A percentile compares a stretch with the other conserved stretches of the same genome.
Evolutionary conservation across 768 basidiomycete genomes (phyloP).

Genomic region (Xerocomus potaroensis): DNA sequence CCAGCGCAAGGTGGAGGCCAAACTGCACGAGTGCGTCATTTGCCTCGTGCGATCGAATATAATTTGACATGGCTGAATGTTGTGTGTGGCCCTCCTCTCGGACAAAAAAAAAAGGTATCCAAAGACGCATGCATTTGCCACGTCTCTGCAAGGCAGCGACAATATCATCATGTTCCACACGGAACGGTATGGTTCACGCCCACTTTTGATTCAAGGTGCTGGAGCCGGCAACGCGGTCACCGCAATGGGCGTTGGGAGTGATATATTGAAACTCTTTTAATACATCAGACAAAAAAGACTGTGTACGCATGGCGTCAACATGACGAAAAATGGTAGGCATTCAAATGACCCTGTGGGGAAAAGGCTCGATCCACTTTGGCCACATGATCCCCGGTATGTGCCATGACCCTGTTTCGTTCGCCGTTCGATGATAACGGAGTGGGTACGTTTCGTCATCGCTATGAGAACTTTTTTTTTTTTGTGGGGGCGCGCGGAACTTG

Average conservation of each 20-base stretch:
- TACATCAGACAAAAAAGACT: background rate
- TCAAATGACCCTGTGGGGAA: background rate
- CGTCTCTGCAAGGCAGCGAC: constrained; percentile 92
- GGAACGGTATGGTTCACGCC: constrained; percentile 80
- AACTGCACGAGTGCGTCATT: constrained; percentile 75
- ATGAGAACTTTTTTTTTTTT: background rate
- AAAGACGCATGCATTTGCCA: constrained; percentile 87
- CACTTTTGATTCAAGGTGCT: constrained; percentile 91
- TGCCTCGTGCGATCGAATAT: background rate
- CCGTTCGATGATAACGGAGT: background rate
- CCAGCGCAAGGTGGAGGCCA: constrained; percentile 63
- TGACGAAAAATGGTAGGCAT: background rate
- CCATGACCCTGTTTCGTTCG: background rate
- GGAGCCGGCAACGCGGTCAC: constrained; percentile 98
- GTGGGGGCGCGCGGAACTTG: constrained; percentile 1
- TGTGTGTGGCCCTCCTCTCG: background rate
- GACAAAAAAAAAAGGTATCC: constrained; percentile 60
- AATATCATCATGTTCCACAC: constrained; percentile 99
- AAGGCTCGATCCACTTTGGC: background rate
- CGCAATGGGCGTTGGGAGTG: constrained; percentile 95
- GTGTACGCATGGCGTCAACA: background rate
- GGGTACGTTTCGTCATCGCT: constrained; percentile 1
- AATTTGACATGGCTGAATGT: constrained; percentile 1
- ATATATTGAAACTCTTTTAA: constrained; percentile 58
- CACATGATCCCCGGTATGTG: background rate